phyloP scores from a whole-genome alignment of 139 green algal genomes.

The Tetraselmis chui region DNA sequence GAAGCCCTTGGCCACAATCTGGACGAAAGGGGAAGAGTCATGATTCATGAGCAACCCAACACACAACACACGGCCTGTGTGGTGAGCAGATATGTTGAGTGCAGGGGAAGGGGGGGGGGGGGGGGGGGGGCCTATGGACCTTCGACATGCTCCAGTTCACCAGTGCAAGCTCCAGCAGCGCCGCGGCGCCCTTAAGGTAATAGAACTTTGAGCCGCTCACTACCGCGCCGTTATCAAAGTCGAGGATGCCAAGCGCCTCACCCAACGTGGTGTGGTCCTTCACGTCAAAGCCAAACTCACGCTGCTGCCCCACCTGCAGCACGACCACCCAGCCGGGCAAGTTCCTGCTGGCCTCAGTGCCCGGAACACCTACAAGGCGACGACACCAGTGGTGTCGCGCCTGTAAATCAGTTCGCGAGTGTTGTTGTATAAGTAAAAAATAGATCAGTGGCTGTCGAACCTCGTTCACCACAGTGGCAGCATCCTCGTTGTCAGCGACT shows the following conservation, averaged over 20 bases:
- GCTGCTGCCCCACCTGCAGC: slow-evolving; percentile 44
- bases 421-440: slow-evolving; percentile 1
- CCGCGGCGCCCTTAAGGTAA: slow-evolving; percentile 85
- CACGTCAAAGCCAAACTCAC: slow-evolving; percentile 59
- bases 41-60: too few relatives aligned
- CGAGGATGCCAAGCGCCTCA: slow-evolving; percentile 66
- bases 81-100: not conserved
- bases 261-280: slow-evolving; percentile 78
- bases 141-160: slow-evolving; percentile 78
- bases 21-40: not conserved
- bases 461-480: slow-evolving; percentile 29
- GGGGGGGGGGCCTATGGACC: slow-evolving; percentile 4
- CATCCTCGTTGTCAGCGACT: slow-evolving; percentile 72
- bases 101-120: not conserved
- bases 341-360: too few relatives aligned
- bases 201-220: slow-evolving; percentile 63
- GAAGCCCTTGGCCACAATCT: slow-evolving; percentile 68
- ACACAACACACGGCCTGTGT: too few relatives aligned
- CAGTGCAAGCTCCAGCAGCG: slow-evolving; percentile 93
- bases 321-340: too few relatives aligned
- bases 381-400: not conserved
- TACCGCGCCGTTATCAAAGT: slow-evolving; percentile 79
- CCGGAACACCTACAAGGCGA: too few relatives aligned
- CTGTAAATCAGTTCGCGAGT: not conserved
- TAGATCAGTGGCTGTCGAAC: slow-evolving; percentile 35